Percentiles rank a stretch among this genome's conserved stretches.
phyloP scores from a whole-genome alignment of 139 green algal genomes.

The Closterium sp. region DNA sequence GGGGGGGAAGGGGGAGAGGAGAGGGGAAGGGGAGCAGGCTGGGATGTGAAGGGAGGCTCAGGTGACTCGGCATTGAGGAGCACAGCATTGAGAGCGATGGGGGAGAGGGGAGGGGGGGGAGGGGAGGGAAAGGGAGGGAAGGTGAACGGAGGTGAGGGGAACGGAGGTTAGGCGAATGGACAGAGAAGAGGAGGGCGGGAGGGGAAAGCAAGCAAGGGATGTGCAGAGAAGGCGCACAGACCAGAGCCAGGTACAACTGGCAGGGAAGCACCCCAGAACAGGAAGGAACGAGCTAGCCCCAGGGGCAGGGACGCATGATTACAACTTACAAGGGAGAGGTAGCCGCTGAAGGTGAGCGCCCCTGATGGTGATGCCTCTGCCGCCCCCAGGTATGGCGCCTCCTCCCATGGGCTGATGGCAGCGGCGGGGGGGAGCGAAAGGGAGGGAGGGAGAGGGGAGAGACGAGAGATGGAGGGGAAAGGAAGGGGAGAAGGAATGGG shows the following conservation, averaged over 20 bases:
- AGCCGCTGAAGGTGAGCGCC: conserved; percentile 17
- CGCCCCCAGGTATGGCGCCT: background rate
- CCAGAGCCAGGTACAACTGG: too few species aligned
- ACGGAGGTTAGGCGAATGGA: background rate
- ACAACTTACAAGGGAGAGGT: conserved; percentile 14
- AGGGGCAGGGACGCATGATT: too few species aligned
- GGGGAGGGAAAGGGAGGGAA: background rate
- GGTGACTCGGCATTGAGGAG: too few species aligned
- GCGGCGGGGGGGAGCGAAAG: too few species aligned
- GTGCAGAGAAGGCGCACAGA: too few species aligned
- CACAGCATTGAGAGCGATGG: too few species aligned
- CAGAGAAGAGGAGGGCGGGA: background rate
- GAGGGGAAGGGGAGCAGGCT: background rate
- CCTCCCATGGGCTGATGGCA: conserved; percentile 10
- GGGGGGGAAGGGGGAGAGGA: background rate
- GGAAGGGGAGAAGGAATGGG: background rate
- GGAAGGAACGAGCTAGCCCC: background rate
- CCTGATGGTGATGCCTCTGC: background rate
- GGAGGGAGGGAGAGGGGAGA: too few species aligned
- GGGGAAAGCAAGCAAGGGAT: background rate
- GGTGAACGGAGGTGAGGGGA: background rate
- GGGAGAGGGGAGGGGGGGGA: background rate
- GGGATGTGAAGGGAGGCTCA: background rate
- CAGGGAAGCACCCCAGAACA: background rate
- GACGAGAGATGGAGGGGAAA: background rate